phyloP scores from a whole-genome alignment of 208 protist genomes.

The Acanthamoeba healyi region DNA sequence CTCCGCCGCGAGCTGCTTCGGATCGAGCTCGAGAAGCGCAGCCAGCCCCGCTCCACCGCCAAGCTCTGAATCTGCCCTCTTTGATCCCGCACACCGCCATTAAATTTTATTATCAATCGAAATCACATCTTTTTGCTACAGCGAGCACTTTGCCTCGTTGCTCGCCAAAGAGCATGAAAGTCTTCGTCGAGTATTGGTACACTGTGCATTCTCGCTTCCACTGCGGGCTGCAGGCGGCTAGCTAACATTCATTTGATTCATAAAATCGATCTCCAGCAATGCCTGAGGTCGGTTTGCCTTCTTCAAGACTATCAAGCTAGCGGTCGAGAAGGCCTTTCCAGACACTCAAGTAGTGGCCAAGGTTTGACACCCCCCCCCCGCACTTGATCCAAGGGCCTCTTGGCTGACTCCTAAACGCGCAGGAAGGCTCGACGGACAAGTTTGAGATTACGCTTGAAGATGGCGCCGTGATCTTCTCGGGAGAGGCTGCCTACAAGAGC shows the following conservation, averaged over 20 bases:
- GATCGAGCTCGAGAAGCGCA: constrained; percentile 9
- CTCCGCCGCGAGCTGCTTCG: constrained; percentile 85
- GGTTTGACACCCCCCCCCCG: not conserved
- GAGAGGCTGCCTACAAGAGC: not conserved
- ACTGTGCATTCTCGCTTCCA: too few species aligned
- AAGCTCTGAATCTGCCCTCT: not conserved
- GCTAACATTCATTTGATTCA: not conserved
- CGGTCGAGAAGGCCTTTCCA: constrained; percentile 47
- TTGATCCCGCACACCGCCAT: not conserved
- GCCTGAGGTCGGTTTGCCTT: constrained; percentile 49
- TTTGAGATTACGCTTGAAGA: constrained; percentile 68
- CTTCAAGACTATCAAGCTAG: constrained; percentile 22
- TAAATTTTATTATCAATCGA: not conserved
- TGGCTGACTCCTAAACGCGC: not conserved
- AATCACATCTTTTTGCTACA: too few species aligned
- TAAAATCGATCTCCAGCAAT: constrained; percentile 8
- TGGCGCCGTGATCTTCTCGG: constrained; percentile 55
- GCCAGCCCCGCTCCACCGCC: not conserved
- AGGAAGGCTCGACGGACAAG: not conserved
- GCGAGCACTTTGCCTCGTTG: not conserved
- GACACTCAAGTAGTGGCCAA: constrained; percentile 23
- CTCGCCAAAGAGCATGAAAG: not conserved
- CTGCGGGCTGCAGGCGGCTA: not conserved
- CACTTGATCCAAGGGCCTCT: not conserved
- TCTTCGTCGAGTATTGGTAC: not conserved